Evolutionary conservation across 1,284 basidiomycete species (phyloP).

Genomic region (Ceratobasidium sp.): DNA sequence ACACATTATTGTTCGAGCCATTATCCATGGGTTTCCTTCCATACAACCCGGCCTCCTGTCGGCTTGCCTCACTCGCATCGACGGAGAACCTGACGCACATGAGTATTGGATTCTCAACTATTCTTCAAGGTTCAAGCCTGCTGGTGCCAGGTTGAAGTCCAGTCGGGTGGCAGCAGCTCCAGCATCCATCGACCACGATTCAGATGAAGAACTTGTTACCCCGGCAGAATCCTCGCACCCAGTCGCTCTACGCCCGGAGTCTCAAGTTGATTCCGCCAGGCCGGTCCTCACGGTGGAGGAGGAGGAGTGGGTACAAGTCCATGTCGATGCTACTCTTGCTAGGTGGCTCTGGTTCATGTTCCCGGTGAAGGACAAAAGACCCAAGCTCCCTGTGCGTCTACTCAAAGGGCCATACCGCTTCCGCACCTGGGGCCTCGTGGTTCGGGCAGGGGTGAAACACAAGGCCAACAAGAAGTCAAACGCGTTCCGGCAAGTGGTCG

Average conservation of each 20-base stretch:
- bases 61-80: neutral
- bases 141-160: constrained; percentile 3
- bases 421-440: neutral
- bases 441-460: neutral
- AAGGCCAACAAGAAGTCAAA: neutral
- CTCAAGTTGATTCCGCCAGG: neutral
- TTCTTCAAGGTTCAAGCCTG: neutral
- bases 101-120: neutral
- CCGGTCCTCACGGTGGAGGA: neutral
- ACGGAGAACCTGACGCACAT: neutral
- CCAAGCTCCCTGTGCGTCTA: neutral
- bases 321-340: neutral
- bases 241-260: neutral
- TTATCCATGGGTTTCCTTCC: neutral
- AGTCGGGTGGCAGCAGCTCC: neutral
- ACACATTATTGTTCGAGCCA: neutral
- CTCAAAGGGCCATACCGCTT: neutral
- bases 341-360: neutral
- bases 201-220: neutral
- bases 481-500: neutral
- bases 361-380: neutral
- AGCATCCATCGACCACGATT: neutral
- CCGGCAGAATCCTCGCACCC: neutral
- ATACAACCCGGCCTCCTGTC: neutral
- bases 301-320: neutral